phyloP scores from a whole-genome alignment of 805 yeast genomes.

The Metschnikowia matae region DNA sequence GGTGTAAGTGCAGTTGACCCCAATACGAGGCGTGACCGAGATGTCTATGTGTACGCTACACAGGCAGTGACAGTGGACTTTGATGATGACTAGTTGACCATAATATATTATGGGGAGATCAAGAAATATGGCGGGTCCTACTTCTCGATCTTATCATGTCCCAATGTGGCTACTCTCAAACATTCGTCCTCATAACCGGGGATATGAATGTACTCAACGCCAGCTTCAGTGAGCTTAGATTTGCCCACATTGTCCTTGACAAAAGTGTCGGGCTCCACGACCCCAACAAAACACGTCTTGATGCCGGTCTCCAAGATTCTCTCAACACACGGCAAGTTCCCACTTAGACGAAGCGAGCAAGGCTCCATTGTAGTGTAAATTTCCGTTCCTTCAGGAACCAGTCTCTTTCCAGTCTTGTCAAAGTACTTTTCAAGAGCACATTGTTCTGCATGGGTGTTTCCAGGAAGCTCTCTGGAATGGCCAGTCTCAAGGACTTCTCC shows the following conservation, averaged over 20 bases:
- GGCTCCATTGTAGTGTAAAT: conserved; percentile 98
- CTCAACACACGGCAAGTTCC: conserved; percentile 84
- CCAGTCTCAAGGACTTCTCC: conserved; percentile 74
- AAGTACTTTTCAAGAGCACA: conserved; percentile 81
- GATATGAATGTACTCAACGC: conserved; percentile 70
- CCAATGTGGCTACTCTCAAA: conserved; percentile 65
- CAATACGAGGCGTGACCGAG: background rate
- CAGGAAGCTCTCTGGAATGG: conserved; percentile 84
- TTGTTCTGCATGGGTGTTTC: conserved; percentile 97
- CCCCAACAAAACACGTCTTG: conserved; percentile 83
- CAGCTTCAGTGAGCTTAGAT: conserved; percentile 47
- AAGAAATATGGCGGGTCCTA: background rate
- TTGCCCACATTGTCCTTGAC: conserved; percentile 71
- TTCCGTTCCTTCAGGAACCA: conserved; percentile 71
- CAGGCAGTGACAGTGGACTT: background rate
- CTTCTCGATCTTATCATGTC: conserved; percentile 44
- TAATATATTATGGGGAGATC: background rate
- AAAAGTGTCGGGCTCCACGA: conserved; percentile 84
- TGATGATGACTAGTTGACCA: background rate
- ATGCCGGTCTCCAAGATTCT: conserved; percentile 60
- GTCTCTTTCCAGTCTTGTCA: conserved; percentile 26
- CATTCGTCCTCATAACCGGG: conserved; percentile 79
- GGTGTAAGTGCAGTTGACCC: background rate
- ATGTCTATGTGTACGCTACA: conserved; percentile 4
- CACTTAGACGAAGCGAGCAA: conserved; percentile 83